These are phyloP conservation scores for Ophiostoma populinum DNA, from an alignment of 2,329 filamentous ascomycete species.

Conservation along the genomic window DNA sequence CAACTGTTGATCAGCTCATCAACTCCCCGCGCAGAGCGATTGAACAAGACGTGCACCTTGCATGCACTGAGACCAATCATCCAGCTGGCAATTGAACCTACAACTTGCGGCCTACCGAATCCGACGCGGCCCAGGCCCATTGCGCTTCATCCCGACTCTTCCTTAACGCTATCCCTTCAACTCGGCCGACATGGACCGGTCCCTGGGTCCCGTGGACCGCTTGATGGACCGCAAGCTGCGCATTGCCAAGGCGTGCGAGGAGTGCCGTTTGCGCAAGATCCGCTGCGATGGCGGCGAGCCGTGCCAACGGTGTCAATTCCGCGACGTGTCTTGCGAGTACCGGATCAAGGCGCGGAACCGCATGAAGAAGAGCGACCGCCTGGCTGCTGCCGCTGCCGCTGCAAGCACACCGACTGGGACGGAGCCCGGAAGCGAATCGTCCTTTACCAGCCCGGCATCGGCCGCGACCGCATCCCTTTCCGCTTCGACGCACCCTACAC, in stretches of 20 bases:
- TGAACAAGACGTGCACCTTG: too few species aligned
- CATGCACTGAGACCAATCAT: too few species aligned
- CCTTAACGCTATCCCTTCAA: too few species aligned
- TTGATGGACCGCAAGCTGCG: slow-evolving; percentile 7
- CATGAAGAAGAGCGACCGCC: slow-evolving; percentile 6
- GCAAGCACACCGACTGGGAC: not conserved
- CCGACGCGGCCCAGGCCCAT: too few species aligned
- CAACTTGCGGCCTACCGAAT: too few species aligned
- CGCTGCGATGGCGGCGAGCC: slow-evolving; percentile 11
- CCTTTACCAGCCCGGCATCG: not conserved
- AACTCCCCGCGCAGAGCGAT: too few species aligned
- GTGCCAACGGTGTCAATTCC: slow-evolving; percentile 9
- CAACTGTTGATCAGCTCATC: too few species aligned
- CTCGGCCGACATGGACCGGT: slow-evolving; percentile 5
- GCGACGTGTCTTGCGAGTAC: slow-evolving; percentile 10
- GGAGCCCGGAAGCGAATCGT: not conserved
- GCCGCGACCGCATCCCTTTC: not conserved
- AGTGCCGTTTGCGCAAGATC: slow-evolving; percentile 10
- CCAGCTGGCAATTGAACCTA: too few species aligned
- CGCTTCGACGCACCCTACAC: not conserved
- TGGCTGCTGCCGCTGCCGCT: not conserved
- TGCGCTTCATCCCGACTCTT: too few species aligned
- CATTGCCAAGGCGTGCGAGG: slow-evolving; percentile 11
- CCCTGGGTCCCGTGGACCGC: too few species aligned
- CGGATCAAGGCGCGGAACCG: slow-evolving; percentile 11